Conservation (phyloP, 148 eudicot genomes). For the Drosera capensis region DNA sequence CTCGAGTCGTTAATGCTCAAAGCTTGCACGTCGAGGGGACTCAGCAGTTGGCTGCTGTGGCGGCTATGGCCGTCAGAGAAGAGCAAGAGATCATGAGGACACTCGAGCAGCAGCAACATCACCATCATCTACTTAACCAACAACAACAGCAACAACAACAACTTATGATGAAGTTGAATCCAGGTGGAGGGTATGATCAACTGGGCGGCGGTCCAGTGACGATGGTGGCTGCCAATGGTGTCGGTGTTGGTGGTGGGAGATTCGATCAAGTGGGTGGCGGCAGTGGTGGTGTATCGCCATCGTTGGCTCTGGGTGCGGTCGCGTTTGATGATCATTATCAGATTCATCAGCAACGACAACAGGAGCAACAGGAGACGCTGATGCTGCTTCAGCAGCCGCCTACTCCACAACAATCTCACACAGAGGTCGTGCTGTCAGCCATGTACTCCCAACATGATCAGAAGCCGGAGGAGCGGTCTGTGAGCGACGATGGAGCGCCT, state of each 20-base stretch:
- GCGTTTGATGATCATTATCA: slow-evolving; percentile 9
- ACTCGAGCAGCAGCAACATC: slow-evolving; percentile 23
- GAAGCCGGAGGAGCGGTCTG: neutral
- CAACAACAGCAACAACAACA: slow-evolving; percentile 19
- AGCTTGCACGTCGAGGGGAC: slow-evolving; percentile 13
- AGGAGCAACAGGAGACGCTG: neutral
- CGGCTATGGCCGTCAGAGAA: slow-evolving; percentile 22
- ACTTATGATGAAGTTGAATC: slow-evolving; percentile 14
- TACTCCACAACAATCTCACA: neutral
- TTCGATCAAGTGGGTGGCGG: neutral
- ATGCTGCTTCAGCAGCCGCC: neutral
- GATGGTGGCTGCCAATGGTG: neutral
- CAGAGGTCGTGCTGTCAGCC: neutral
- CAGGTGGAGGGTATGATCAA: neutral
- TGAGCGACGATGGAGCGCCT: neutral
- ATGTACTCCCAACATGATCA: neutral
- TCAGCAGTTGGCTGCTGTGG: slow-evolving; percentile 24
- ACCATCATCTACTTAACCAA: too few relatives aligned
- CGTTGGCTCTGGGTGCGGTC: slow-evolving; percentile 18
- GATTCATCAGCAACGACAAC: slow-evolving; percentile 9
- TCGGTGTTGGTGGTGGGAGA: neutral
- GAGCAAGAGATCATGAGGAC: slow-evolving; percentile 25
- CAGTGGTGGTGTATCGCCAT: slow-evolving; percentile 11
- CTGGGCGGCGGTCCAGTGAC: neutral
- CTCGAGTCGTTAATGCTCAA: slow-evolving; percentile 2